phyloP scores from a whole-genome alignment of 257 asterid species.

The Gentiana straminea region DNA sequence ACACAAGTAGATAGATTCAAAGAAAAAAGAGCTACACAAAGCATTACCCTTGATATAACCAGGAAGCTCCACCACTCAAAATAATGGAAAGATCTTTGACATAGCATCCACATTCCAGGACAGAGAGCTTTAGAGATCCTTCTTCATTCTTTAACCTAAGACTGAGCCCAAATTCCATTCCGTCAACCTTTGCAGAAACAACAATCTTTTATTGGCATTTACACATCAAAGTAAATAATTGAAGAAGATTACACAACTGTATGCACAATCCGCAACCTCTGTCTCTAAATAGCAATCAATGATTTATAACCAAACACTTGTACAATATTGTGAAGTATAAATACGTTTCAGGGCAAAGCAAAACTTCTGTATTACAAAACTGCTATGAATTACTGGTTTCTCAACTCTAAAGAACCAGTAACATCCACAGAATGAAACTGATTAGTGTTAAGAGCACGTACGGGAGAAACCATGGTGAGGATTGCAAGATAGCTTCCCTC shows the following conservation, averaged over 20 bases:
- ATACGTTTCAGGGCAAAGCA: not conserved
- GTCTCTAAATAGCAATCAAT: not conserved
- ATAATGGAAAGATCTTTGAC: slow-evolving; percentile 56
- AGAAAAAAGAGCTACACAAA: slow-evolving; percentile 6
- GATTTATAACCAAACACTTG: not conserved
- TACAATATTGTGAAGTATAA: not conserved
- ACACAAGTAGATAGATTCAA: not conserved
- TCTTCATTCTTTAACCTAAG: slow-evolving; percentile 39
- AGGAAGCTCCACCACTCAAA: slow-evolving; percentile 93
- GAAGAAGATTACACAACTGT: not conserved
- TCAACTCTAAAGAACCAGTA: not conserved
- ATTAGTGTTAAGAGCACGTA: not conserved
- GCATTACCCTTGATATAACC: slow-evolving; percentile 94
- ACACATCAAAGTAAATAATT: slow-evolving; percentile 1
- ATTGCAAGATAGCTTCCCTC: not conserved
- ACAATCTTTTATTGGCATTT: slow-evolving; percentile 10
- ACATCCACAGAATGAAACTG: not conserved
- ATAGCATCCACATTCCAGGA: slow-evolving; percentile 73
- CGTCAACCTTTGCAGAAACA: slow-evolving; percentile 58
- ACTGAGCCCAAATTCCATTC: slow-evolving; percentile 65
- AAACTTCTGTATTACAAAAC: not conserved
- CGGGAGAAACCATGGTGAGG: no score
- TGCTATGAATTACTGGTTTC: not conserved
- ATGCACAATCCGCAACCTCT: not conserved
- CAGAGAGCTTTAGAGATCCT: slow-evolving; percentile 67